phyloP scores from a whole-genome alignment of 106 monocot species.

The Dendrobium officinale region DNA sequence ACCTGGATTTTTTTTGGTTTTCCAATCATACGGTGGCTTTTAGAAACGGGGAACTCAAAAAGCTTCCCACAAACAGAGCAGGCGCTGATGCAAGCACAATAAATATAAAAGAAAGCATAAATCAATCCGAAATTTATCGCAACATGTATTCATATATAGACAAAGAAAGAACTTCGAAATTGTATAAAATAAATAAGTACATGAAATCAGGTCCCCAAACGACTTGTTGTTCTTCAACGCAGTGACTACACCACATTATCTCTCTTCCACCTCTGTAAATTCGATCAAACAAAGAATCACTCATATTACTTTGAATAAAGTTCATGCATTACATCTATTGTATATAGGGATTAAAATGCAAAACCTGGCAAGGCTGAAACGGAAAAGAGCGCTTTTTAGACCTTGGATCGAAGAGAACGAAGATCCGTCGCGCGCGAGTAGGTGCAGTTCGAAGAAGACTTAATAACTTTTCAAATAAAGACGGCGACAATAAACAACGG shows the following conservation, averaged over 20 bases:
- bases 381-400: neutral
- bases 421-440: neutral
- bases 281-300: neutral
- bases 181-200: neutral
- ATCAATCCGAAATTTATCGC: neutral
- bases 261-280: neutral
- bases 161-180: neutral
- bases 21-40: neutral
- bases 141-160: neutral
- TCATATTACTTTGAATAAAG: neutral
- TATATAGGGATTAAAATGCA: neutral
- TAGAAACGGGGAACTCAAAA: neutral
- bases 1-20: neutral
- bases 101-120: neutral
- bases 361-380: neutral
- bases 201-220: neutral
- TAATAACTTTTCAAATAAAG: too few relatives aligned
- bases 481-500: too few relatives aligned
- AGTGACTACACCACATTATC: neutral
- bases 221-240: neutral
- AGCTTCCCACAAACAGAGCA: neutral
- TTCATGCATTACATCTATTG: neutral
- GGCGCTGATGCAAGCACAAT: neutral
- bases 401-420: neutral
- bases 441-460: neutral